Conservation (phyloP, 2,329 filamentous ascomycete species). For the Aspergillus thermomutatus region DNA sequence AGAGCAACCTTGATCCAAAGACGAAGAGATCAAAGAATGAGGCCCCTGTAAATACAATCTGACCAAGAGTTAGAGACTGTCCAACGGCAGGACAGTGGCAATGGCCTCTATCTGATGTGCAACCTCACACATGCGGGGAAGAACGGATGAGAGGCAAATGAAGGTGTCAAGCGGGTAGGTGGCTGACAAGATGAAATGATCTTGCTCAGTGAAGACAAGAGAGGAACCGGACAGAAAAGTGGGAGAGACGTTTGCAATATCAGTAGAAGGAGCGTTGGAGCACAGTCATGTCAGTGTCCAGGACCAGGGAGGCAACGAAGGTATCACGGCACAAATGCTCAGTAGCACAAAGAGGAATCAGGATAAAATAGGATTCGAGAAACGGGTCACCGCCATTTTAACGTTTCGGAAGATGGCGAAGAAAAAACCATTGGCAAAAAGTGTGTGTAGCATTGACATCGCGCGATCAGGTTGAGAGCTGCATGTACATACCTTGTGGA, state of each 20-base stretch:
- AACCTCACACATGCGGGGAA: not conserved
- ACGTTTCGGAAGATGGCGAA: not conserved
- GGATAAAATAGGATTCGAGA: constrained; percentile 9
- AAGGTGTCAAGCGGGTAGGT: not conserved
- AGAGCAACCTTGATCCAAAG: not conserved
- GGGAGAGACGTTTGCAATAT: constrained; percentile 1
- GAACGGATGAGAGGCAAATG: not conserved
- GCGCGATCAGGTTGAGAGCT: not conserved
- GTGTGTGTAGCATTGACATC: not conserved
- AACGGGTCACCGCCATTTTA: constrained; percentile 9
- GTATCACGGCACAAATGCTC: constrained; percentile 18
- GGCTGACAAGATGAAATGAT: not conserved
- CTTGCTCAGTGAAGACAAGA: not conserved
- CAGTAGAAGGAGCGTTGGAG: constrained; percentile 21
- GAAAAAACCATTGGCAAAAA: constrained; percentile 2
- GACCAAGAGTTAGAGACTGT: not conserved
- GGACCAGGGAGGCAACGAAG: constrained; percentile 12
- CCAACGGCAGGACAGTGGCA: not conserved
- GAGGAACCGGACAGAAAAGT: not conserved
- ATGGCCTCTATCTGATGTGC: not conserved
- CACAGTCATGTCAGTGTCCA: constrained; percentile 14
- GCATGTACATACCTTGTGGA: constrained; percentile 15
- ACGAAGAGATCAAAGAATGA: not conserved
- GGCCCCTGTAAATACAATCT: not conserved
- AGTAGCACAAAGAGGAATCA: constrained; percentile 13